phyloP scores from a whole-genome alignment of 352 stramenopile species.

The Phytophthora sp. region DNA sequence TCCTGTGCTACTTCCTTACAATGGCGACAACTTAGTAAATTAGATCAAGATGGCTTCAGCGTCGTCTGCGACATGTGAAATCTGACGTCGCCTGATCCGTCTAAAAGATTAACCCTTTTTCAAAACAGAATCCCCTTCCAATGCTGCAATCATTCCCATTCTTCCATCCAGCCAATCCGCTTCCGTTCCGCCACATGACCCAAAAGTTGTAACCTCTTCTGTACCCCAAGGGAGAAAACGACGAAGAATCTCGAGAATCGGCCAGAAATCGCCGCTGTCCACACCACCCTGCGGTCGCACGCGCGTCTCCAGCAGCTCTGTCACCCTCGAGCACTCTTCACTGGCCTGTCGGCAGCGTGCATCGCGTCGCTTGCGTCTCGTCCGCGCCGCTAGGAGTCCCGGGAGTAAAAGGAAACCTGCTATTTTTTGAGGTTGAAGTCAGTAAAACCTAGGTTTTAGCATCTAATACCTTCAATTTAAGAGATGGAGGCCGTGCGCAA shows the following conservation, averaged over 20 bases:
- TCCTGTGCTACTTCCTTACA: too few relatives aligned
- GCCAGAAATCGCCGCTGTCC: not conserved
- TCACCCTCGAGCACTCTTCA: not conserved
- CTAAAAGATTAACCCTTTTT: too few relatives aligned
- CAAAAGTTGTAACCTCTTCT: slow-evolving; percentile 20
- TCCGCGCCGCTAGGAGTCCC: slow-evolving; percentile 18
- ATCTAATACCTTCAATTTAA: slow-evolving; percentile 8
- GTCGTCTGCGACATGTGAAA: slow-evolving; percentile 18
- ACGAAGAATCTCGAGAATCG: slow-evolving; percentile 27
- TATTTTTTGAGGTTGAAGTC: slow-evolving; percentile 28
- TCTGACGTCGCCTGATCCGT: too few relatives aligned
- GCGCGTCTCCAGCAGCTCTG: not conserved
- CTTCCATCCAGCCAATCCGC: slow-evolving; percentile 23
- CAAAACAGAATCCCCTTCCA: too few relatives aligned
- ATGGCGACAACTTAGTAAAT: too few relatives aligned
- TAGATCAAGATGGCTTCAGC: too few relatives aligned
- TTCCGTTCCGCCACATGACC: slow-evolving; percentile 1
- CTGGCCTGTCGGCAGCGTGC: slow-evolving; percentile 4
- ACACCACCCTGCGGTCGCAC: not conserved
- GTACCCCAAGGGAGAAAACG: slow-evolving; percentile 25
- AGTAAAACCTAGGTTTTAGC: slow-evolving; percentile 29
- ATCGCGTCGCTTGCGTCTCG: not conserved
- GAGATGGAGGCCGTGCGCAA: slow-evolving; percentile 35
- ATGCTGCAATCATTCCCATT: too few relatives aligned
- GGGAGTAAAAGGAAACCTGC: slow-evolving; percentile 10